Percentiles rank a stretch among this genome's conserved stretches.
Evolutionary conservation across 2,329 filamentous ascomycete species (phyloP).

Genomic region (Tolypocladium nubicola): DNA sequence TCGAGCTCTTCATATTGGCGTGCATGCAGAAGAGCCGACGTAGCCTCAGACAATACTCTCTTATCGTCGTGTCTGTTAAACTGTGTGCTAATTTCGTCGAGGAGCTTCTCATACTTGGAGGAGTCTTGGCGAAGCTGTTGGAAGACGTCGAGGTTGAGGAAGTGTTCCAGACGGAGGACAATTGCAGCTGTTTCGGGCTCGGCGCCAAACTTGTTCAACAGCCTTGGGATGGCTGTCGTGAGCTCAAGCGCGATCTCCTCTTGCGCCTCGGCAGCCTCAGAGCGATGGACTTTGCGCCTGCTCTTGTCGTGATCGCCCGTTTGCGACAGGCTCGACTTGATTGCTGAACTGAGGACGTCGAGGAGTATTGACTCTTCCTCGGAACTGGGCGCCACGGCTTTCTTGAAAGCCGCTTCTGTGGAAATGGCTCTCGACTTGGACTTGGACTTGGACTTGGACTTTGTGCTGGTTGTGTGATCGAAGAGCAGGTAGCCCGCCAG

Average conservation of each 20-base stretch:
- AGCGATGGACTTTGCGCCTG: conserved; percentile 46
- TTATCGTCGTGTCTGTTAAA: conserved; percentile 89
- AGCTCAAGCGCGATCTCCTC: conserved; percentile 72
- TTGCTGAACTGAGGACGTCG: conserved; percentile 74
- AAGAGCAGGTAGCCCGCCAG: conserved; percentile 84
- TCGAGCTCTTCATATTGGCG: conserved; percentile 80
- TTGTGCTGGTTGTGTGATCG: conserved; percentile 66
- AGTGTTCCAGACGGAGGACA: conserved; percentile 76
- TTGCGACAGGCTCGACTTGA: conserved; percentile 62
- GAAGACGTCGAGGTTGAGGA: conserved; percentile 79
- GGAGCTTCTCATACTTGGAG: conserved; percentile 64
- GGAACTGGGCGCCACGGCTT: conserved; percentile 60
- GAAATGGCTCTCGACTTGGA: conserved; percentile 34
- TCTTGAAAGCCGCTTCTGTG: conserved; percentile 54
- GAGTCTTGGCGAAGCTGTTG: conserved; percentile 82
- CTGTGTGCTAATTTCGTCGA: conserved; percentile 89
- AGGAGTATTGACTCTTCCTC: conserved; percentile 77
- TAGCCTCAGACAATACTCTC: conserved; percentile 74
- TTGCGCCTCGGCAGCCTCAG: conserved; percentile 58
- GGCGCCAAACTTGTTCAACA: conserved; percentile 91
- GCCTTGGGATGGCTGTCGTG: conserved; percentile 66
- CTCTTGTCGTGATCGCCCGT: conserved; percentile 53
- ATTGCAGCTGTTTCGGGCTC: conserved; percentile 75
- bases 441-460: conserved; percentile 36
- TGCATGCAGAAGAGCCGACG: conserved; percentile 72